These are phyloP conservation scores for Lentinula sp. DNA, from an alignment of 768 basidiomycete genomes.

Conservation along the genomic window DNA sequence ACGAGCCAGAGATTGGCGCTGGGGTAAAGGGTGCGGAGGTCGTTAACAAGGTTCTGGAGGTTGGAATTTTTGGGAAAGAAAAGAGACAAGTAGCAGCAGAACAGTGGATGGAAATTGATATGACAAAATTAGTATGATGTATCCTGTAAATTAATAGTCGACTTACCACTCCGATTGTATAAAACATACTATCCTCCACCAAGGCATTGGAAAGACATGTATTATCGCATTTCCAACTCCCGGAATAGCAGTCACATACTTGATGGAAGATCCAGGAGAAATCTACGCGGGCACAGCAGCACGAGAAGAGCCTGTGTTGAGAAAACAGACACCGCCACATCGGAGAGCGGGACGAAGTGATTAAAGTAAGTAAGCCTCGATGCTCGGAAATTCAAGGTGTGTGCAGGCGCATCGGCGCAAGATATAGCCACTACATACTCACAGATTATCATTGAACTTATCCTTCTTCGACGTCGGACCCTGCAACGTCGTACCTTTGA, in stretches of 20 bases:
- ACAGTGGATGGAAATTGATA: no score
- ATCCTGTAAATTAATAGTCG: no score
- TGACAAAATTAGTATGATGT: no score
- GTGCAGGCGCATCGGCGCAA: no score
- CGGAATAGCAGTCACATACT: constrained; percentile 84
- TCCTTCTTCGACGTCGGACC: constrained; percentile 88
- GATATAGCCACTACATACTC: constrained; percentile 7
- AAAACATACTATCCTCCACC: constrained; percentile 87
- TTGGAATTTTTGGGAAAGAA: not conserved
- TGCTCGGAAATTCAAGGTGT: no score
- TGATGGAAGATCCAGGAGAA: constrained; percentile 80
- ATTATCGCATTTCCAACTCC: constrained; percentile 68
- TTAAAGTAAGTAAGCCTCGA: not conserved
- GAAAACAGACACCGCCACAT: not conserved
- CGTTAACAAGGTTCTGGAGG: constrained; percentile 76
- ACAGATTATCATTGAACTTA: constrained; percentile 87
- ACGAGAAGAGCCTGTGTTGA: constrained; percentile 55
- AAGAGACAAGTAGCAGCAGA: not conserved
- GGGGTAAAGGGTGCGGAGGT: constrained; percentile 80
- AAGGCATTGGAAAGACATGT: constrained; percentile 81
- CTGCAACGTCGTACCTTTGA: constrained; percentile 84
- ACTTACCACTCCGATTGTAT: constrained; percentile 79
- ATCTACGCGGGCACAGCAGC: constrained; percentile 90
- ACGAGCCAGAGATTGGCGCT: constrained; percentile 82
- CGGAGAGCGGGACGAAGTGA: not conserved